Evolutionary conservation across 495 filamentous ascomycete genomes (phyloP), one percentile per base, ranked within the genome.

Genomic region (Evernia prunastri): DNA sequence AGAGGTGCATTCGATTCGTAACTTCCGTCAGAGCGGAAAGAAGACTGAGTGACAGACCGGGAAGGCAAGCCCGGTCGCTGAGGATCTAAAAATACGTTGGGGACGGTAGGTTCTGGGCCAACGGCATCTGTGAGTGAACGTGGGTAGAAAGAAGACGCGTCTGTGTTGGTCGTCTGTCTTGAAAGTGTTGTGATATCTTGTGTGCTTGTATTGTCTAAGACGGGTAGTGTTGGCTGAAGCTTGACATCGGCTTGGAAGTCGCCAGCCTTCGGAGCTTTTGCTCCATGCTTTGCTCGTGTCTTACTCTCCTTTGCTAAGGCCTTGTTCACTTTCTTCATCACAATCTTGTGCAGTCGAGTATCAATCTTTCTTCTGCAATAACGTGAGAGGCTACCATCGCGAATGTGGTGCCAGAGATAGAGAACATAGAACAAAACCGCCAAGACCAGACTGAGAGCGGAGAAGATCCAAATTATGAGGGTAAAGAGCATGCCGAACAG

Each of bases 291-390:
- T 83, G 84, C 72, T 77, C 81, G 61, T 73, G 83, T 67, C 74
- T 79, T 70, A 73, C 84, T 82, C 27, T 93, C 89, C 64, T 91
- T 89, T 39, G 84, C 86, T 54, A 97, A 72, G 0, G 91, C 93
- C 74, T 91, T 93, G 72, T 89, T 88, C 69, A 95, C 86, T 74
- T 92, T 96, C 64, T 77, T 79, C 20, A 81, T 79, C 6, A 97
- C 91, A 66, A 98, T 94, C 58, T 85, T 81, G 63, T 84, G 87
- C 66, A 98, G 78, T 61, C 91, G 81, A 51, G 80, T 85, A 70
- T 95, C 91, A 72, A 96, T 86, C 77, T 96, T 96, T 20, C 91
- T 84, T 63, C 89, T 86, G 72, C 93, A 97, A 76, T 95, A 98
- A 18, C 85, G 85, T 17, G 83, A 82, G 27, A 98, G 80, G 1